Evolutionary conservation across 2,329 filamentous ascomycete genomes (phyloP), one percentile per base, ranked within the genome.

Genomic region (Pseudohalonectria lignicola): DNA sequence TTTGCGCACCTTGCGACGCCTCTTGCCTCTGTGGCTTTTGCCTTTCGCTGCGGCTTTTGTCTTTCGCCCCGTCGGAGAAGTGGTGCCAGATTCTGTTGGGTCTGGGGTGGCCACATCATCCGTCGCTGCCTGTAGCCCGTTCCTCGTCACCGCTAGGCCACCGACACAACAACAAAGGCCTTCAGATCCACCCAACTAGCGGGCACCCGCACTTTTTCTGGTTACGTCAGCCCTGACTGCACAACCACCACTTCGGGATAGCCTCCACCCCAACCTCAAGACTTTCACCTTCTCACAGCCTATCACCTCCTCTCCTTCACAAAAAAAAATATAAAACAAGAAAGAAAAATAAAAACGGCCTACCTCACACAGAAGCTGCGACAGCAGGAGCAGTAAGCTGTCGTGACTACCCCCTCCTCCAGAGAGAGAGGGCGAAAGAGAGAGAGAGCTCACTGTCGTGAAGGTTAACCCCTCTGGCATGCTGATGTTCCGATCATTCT

Each of bases 401-500:
- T n/a, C n/a, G n/a, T n/a, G n/a, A n/a, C n/a, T n/a, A n/a, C n/a
- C n/a, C n/a, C n/a, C n/a, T n/a, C n/a, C n/a, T n/a, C n/a, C n/a
- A n/a, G n/a, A n/a, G n/a, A n/a, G n/a, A n/a, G n/a, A n/a, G n/a
- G n/a, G n/a, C n/a, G n/a, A n/a, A n/a, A n/a, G n/a, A n/a, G n/a
- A n/a, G n/a, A n/a, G n/a, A n/a, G n/a, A n/a, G n/a, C n/a, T n/a
- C n/a, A n/a, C n/a, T n/a, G n/a, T n/a, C n/a, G n/a, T n/a, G n/a
- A n/a, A n/a, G n/a, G n/a, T n/a, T n/a, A n/a, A 26, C 12, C 23
- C 12, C 23, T 12, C 8, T 26, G 23, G 23, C 23, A 26, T 26
- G 60, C 64, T 64, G 60, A 78, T 78, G 74, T 77, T 79, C 60
- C 66, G 70, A 49, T n/a, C n/a, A n/a, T 73, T 77, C 53, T 78